A percentile compares a stretch with the other conserved stretches of the same genome.
Conservation (phyloP, 441 rosid species). For the Populus hybrid region DNA sequence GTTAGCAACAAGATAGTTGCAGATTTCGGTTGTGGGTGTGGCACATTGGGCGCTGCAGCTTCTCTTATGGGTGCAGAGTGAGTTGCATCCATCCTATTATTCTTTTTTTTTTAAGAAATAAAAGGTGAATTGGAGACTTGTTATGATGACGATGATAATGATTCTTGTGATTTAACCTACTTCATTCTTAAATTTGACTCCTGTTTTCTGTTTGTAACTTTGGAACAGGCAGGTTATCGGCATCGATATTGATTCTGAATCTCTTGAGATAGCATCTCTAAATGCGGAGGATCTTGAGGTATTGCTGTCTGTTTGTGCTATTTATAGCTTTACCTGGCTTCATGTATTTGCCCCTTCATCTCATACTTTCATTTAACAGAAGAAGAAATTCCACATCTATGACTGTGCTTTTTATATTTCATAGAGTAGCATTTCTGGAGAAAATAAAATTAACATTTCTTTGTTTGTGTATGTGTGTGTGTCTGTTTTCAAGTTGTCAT, state of each 20-base stretch:
- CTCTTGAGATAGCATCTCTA: slow-evolving; percentile 66
- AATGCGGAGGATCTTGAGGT: slow-evolving; percentile 91
- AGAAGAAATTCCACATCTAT: no score
- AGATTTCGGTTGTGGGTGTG: slow-evolving; percentile 98
- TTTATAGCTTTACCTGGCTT: neutral
- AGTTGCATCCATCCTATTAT: slow-evolving; percentile 22
- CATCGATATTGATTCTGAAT: slow-evolving; percentile 70
- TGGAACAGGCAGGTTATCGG: slow-evolving; percentile 68
- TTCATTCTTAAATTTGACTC: neutral
- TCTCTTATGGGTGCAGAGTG: slow-evolving; percentile 85
- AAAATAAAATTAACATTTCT: neutral
- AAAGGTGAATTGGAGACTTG: neutral
- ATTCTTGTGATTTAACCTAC: neutral
- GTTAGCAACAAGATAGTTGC: slow-evolving; percentile 71
- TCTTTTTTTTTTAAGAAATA: no score
- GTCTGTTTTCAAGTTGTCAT: neutral
- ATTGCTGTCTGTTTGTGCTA: slow-evolving; percentile 12
- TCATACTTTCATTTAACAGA: no score
- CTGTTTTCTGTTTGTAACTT: slow-evolving; percentile 9
- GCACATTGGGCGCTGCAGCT: slow-evolving; percentile 85
- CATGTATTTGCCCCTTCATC: neutral
- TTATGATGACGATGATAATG: neutral
- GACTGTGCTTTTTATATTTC: neutral
- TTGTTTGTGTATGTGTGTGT: neutral
- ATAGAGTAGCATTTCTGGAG: neutral